Evolutionary conservation across 352 stramenopile genomes (phyloP), one percentile per base, ranked within the genome.

Genomic region (Phytophthora ohioensis): DNA sequence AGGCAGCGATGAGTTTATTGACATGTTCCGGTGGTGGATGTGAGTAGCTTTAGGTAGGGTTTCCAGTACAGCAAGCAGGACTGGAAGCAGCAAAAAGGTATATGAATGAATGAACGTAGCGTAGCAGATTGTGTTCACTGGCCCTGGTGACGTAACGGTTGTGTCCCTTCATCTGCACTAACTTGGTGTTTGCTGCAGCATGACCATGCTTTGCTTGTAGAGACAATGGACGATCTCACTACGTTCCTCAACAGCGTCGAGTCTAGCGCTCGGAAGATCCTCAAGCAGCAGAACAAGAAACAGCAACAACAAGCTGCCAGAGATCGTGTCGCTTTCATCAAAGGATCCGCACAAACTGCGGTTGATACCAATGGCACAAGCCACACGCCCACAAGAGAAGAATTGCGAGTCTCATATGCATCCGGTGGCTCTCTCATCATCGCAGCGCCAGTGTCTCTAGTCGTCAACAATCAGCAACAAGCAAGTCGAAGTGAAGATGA

Each of bases 191-290:
- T 62, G 21, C 36, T 32, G 35, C 57, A 36, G 21, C 30, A 67
- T 73, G 64, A n/a, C 15, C 31, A 51, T 38, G n/a, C 38, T 54
- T 54, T 76, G 57, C 32, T 51, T 71, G 55, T 64, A 69, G 53
- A 27, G 42, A 54, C 47, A 15, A 91, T 91, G 84, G 84, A 94
- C 45, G 86, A 95, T 52, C 74, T 94, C 47, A 87, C 85, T 27
- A 85, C 90, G 76, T 94, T 94, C 67, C 76, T 93, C 57, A 90
- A 90, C 67, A 91, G 75, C 54, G 86, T 94, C 55, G 84, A 94
- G 67, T 78, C 80, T 32, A 91, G 81, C 51, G 85, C 86, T 32
- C 86, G 85, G 11, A 85, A 86, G 54, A 92, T 95, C 80, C 74
- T 94, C 71, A 91, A 91, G 76, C 80, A 93, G 58, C 85, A 95